Evolutionary conservation across 78 protist genomes (phyloP).

Genomic region (Pigoraptor vietnamica): DNA sequence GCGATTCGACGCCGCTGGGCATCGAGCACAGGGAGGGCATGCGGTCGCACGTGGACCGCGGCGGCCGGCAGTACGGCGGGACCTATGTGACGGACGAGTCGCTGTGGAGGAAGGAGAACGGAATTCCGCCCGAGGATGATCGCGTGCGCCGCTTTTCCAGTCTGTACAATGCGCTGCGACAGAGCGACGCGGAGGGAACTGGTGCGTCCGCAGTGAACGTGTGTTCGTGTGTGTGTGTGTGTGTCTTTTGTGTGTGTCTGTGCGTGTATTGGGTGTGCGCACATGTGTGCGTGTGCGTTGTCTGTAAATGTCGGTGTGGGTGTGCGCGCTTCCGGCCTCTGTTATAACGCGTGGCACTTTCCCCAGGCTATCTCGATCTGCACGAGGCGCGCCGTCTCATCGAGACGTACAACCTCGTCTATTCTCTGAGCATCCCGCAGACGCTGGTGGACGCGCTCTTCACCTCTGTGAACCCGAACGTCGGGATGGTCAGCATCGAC

Average conservation of each 20-base stretch:
- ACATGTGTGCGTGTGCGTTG: too few species aligned
- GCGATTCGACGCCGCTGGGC: background rate
- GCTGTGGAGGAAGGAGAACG: background rate
- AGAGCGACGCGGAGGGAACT: background rate
- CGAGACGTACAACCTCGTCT: background rate
- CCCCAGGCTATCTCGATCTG: background rate
- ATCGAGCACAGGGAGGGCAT: background rate
- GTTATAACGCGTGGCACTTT: background rate
- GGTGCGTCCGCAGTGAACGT: background rate
- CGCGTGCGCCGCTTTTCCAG: background rate
- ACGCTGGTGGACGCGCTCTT: background rate
- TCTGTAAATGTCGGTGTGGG: too few species aligned
- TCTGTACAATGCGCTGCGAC: background rate
- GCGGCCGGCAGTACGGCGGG: background rate
- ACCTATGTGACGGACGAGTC: background rate
- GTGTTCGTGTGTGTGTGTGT: background rate
- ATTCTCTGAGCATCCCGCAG: background rate
- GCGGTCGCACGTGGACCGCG: background rate
- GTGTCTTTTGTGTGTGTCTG: too few species aligned
- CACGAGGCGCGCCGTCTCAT: background rate
- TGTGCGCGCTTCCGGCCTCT: too few species aligned
- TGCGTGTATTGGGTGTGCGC: too few species aligned
- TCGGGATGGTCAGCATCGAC: background rate
- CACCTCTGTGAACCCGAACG: background rate
- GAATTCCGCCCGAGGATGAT: background rate